Conservation (phyloP, 768 basidiomycete species). For the Serendipita sp. region DNA sequence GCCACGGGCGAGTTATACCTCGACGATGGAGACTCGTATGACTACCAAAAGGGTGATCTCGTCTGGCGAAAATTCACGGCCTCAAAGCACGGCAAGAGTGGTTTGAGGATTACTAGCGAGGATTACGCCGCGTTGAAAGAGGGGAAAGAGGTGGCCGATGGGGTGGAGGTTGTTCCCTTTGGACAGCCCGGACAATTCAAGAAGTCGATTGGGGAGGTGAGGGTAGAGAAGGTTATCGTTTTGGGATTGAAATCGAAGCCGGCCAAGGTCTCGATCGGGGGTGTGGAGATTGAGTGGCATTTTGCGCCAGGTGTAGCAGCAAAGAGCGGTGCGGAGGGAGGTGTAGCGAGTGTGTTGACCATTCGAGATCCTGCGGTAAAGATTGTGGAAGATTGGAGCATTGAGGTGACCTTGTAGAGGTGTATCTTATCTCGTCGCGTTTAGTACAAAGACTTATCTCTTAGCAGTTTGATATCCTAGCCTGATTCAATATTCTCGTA, state of each 20-base stretch:
- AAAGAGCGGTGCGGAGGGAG: conserved; percentile 39
- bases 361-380: conserved; percentile 59
- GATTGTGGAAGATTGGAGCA: conserved; percentile 48
- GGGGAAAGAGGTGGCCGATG: conserved; percentile 30
- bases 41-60: conserved; percentile 57
- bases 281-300: conserved; percentile 45
- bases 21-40: conserved; percentile 81
- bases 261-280: conserved; percentile 33
- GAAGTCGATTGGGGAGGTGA: conserved; percentile 43
- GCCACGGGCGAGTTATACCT: conserved; percentile 83
- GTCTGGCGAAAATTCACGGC: conserved; percentile 69
- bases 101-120: conserved; percentile 26
- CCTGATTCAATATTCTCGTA: not conserved
- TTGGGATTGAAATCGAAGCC: conserved; percentile 56
- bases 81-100: conserved; percentile 25
- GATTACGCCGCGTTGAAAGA: conserved; percentile 35
- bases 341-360: conserved; percentile 42
- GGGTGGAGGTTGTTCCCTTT: conserved; percentile 32
- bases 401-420: conserved; percentile 16
- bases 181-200: conserved; percentile 51
- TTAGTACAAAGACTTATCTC: not conserved
- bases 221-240: conserved; percentile 69
- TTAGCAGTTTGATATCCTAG: not conserved
- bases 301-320: conserved; percentile 44
- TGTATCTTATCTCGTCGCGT: not conserved